Evolutionary conservation across 1,284 basidiomycete genomes (phyloP).

Genomic region (Chondrostereum purpureum): DNA sequence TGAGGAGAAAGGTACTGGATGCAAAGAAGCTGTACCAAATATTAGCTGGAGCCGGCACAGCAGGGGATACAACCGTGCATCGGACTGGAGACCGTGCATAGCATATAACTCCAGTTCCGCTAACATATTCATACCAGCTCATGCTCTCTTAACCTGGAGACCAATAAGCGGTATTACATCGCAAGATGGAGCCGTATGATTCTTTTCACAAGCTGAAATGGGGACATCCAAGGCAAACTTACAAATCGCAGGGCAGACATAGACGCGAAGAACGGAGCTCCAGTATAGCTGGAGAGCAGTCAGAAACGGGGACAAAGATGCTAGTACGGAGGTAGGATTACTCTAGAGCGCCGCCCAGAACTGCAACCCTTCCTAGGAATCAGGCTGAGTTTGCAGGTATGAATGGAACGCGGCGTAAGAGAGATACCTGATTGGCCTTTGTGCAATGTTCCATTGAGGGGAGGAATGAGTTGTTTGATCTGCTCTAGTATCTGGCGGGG

Average conservation of each 20-base stretch:
- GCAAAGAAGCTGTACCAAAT: too few species aligned
- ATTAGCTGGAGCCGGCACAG: too few species aligned
- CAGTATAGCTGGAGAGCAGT: constrained; percentile 67
- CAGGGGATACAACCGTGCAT: too few species aligned
- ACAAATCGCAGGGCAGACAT: constrained; percentile 84
- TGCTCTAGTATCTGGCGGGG: constrained; percentile 56
- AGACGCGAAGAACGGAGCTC: constrained; percentile 91
- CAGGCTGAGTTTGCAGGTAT: constrained; percentile 9
- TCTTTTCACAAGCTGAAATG: too few species aligned
- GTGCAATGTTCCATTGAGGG: constrained; percentile 78
- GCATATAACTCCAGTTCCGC: too few species aligned
- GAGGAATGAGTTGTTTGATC: constrained; percentile 77
- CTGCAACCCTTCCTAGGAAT: constrained; percentile 75
- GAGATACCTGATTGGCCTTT: constrained; percentile 87
- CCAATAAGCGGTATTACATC: too few species aligned
- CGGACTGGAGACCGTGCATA: too few species aligned
- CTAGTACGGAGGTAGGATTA: constrained; percentile 26
- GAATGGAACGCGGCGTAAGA: not conserved
- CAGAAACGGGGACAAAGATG: constrained; percentile 1
- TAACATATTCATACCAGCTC: too few species aligned
- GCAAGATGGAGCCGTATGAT: too few species aligned
- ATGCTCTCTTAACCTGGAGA: too few species aligned
- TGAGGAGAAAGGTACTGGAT: too few species aligned
- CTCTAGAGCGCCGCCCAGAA: constrained; percentile 92
- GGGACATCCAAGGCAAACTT: too few species aligned